phyloP scores from a whole-genome alignment of 1,284 basidiomycete species.

The Melanopsichium pennsylvanicum region DNA sequence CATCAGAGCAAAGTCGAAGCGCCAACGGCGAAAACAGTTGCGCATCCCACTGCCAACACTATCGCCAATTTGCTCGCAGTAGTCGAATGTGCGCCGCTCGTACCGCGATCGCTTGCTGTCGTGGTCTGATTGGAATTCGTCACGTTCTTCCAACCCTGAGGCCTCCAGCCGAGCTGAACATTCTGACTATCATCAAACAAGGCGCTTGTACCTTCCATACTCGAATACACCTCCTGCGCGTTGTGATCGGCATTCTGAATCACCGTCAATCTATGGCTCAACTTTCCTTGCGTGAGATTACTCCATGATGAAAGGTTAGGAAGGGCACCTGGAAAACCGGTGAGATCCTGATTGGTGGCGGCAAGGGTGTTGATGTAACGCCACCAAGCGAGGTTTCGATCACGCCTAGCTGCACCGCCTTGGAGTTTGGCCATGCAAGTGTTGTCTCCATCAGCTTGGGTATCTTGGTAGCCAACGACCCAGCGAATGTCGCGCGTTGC shows the following conservation, averaged over 20 bases:
- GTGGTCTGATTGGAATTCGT: conserved; percentile 12
- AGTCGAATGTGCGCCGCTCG: background rate
- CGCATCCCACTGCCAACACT: background rate
- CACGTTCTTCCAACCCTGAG: conserved; percentile 52
- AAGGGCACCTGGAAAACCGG: conserved; percentile 54
- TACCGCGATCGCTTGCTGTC: background rate
- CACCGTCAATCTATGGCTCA: conserved; percentile 51
- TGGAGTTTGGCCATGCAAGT: conserved; percentile 63
- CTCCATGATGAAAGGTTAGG: conserved; percentile 41
- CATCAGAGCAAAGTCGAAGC: conserved; percentile 1
- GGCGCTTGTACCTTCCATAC: conserved; percentile 52
- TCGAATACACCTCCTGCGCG: conserved; percentile 51
- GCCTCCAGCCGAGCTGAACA: conserved; percentile 61
- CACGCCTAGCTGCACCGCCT: conserved; percentile 57
- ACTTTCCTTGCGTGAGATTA: conserved; percentile 26
- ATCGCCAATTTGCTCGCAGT: too few species aligned
- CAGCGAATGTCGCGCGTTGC: conserved; percentile 56
- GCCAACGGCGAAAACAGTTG: background rate
- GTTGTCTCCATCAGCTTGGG: conserved; percentile 52
- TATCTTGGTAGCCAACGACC: conserved; percentile 60
- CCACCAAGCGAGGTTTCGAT: conserved; percentile 63
- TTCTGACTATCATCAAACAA: conserved; percentile 49
- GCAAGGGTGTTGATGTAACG: conserved; percentile 60
- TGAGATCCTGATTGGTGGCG: conserved; percentile 51
- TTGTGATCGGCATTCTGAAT: conserved; percentile 56